These are phyloP conservation scores for Erodium maritimum DNA, from an alignment of 345 rosid genomes.

Conservation along the genomic window DNA sequence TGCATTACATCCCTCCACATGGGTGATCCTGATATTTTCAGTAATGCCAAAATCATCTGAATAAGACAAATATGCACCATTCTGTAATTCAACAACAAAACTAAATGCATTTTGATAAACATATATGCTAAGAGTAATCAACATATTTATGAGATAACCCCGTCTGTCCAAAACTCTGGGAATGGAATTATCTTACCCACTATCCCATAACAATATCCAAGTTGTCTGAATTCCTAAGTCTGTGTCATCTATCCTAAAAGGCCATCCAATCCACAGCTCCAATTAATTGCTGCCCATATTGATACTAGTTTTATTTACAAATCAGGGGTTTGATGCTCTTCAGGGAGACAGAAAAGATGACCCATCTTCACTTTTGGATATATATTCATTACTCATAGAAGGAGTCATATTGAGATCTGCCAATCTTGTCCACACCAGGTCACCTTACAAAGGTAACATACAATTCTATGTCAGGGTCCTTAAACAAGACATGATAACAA, in stretches of 20 bases:
- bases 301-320: not conserved
- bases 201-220: not conserved
- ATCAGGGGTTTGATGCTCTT: not conserved
- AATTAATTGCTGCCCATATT: not conserved
- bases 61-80: not conserved
- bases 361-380: not conserved
- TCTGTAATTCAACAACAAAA: not conserved
- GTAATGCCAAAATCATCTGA: not conserved
- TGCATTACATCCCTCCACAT: conserved; percentile 3
- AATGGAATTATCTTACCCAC: not conserved
- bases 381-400: not conserved
- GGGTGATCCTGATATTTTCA: conserved; percentile 4
- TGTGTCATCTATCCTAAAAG: not conserved
- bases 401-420: not conserved
- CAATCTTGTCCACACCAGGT: not conserved
- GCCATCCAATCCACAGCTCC: not conserved
- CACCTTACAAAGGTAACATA: not conserved
- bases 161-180: not conserved
- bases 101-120: not conserved
- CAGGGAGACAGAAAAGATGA: not conserved
- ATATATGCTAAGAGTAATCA: not conserved
- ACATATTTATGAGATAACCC: not conserved
- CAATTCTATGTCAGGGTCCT: not conserved
- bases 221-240: not conserved
- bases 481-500: not conserved